Conservation (phyloP, 2,329 filamentous ascomycete species). For the Neonectria faginata region DNA sequence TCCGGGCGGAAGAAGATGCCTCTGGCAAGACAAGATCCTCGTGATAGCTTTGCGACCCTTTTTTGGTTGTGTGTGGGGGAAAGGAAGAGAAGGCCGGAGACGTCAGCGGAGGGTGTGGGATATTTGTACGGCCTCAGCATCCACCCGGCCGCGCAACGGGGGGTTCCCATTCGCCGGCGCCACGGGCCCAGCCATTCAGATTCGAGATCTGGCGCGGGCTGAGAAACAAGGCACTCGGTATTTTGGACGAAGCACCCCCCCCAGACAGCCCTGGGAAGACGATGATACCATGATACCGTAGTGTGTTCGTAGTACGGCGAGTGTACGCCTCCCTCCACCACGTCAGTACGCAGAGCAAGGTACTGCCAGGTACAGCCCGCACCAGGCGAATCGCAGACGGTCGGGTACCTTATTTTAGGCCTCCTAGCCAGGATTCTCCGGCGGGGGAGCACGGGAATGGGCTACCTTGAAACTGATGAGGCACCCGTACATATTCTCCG, state of each 20-base stretch:
- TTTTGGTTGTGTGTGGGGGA: conserved; percentile 66
- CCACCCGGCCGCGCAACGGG: conserved; percentile 11
- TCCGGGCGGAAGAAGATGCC: conserved; percentile 65
- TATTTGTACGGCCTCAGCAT: conserved; percentile 41
- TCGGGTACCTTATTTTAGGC: conserved; percentile 30
- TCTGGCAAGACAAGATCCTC: conserved; percentile 64
- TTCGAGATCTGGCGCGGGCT: background rate
- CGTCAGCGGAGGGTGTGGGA: conserved; percentile 31
- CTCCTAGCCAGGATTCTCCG: background rate
- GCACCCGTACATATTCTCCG: background rate
- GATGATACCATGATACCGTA: no score
- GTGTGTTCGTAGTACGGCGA: background rate
- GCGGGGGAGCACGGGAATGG: conserved; percentile 4
- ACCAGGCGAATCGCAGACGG: background rate
- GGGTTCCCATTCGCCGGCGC: conserved; percentile 14
- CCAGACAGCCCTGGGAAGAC: conserved; percentile 3
- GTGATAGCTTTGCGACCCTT: conserved; percentile 69
- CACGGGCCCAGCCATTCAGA: conserved; percentile 26
- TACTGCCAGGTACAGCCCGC: no score
- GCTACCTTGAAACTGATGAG: background rate
- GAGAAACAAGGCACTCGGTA: conserved; percentile 4
- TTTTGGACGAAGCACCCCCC: conserved; percentile 8
- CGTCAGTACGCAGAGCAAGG: conserved; percentile 3
- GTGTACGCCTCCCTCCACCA: background rate
- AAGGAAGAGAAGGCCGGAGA: conserved; percentile 54